These are phyloP conservation scores for Aspergillus alliaceus DNA, from an alignment of 2,329 filamentous ascomycete genomes.

Conservation along the genomic window DNA sequence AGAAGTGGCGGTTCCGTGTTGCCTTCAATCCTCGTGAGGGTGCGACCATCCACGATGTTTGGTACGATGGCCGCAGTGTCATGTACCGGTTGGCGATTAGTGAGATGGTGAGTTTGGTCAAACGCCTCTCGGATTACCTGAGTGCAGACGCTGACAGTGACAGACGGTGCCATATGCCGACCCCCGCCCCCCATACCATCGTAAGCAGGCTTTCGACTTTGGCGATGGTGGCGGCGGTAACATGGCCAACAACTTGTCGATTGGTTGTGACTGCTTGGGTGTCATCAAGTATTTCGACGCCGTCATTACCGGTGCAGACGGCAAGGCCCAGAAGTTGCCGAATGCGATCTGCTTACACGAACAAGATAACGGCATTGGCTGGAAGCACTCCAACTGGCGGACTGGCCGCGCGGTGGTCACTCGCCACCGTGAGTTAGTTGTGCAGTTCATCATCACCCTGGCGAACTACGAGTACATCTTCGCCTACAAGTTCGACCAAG, in stretches of 20 bases:
- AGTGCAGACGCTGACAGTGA: not conserved
- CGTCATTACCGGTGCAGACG: constrained; percentile 54
- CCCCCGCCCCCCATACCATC: constrained; percentile 63
- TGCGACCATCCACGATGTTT: constrained; percentile 67
- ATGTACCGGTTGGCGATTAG: constrained; percentile 67
- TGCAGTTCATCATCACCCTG: constrained; percentile 67
- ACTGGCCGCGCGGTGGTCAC: constrained; percentile 62
- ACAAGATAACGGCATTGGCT: constrained; percentile 65
- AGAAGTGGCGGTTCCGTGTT: constrained; percentile 69
- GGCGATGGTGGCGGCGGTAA: constrained; percentile 68
- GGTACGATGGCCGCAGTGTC: constrained; percentile 64
- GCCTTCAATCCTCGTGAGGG: constrained; percentile 62
- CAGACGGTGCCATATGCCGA: constrained; percentile 64
- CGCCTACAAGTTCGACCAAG: constrained; percentile 57
- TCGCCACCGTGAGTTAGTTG: constrained; percentile 60
- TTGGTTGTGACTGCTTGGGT: constrained; percentile 54
- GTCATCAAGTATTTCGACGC: constrained; percentile 66
- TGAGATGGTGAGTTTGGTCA: constrained; percentile 63
- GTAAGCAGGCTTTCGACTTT: constrained; percentile 72
- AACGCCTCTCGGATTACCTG: fast-evolving
- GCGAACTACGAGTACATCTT: constrained; percentile 48
- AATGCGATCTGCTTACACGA: constrained; percentile 68
- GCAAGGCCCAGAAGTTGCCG: constrained; percentile 56
- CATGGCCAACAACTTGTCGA: constrained; percentile 65
- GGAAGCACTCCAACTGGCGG: constrained; percentile 69